Base-by-base conservation (phyloP, 805 yeast genomes). In the Brettanomyces bruxellensis region DNA sequence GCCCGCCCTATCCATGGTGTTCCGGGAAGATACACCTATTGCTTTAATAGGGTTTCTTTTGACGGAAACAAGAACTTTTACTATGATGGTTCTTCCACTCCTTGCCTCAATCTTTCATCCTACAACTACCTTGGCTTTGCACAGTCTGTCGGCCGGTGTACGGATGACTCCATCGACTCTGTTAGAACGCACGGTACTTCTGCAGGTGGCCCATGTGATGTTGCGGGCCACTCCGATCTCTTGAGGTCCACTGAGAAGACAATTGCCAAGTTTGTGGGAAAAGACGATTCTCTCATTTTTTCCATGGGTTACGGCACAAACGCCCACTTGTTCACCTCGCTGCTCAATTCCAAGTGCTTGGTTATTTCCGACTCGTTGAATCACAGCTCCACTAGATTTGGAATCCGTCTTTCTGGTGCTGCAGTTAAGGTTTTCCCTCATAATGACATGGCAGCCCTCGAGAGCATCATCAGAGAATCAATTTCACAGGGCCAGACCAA, bases 221-320 rank as follows among this genome's bases (percentile, higher is more conserved):
- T 72, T 39, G 73, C 79, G 45, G 99, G 98, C 44, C 79, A 93
- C 6, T 75, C 83, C 22, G 86, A 81, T 54, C 69, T 88, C 55
- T 96, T 86, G 59, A 55, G 66, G 35, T 74, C 78, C 50, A 83
- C 96, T 47, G 99, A 93, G 67, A 65, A 62, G 49, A 73, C 82
- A 35, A 72, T 89, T 49, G 95, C 99, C 25, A 72, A 79, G 24
- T 93, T 91, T 62, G 79, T 91, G 25, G 97, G 96, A 25, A 87
- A 88, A 61, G 96, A 90, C 51, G 95, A 86, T 53, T 77, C 96
- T 4, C 69, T 89, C 59, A 67, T 93, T 25, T 85, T 88, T 54
- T 83, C 95, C 38, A 93, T 88, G 86, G 99, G 99, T 47, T 93
- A 88, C 62, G 93, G 95, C 55, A 93, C 99, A 4, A 93, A 93